These are phyloP conservation scores for Verticillium isaacii DNA, from an alignment of 2,329 filamentous ascomycete species.

Conservation along the genomic window DNA sequence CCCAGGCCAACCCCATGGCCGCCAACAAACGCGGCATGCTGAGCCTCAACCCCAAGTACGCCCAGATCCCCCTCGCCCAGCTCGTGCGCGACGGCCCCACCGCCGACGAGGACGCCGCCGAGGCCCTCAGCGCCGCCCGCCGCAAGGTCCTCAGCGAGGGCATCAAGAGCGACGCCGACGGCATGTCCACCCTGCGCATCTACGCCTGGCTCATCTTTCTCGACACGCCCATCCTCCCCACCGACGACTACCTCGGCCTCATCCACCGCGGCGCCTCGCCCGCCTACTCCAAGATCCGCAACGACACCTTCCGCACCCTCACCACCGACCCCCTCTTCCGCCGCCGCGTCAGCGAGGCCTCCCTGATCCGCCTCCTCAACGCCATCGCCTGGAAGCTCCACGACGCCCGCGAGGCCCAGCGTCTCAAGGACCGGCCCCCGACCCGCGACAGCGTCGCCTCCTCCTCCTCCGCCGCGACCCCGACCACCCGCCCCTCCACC, in stretches of 20 bases:
- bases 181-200: conserved; percentile 88
- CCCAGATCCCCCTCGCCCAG: conserved; percentile 62
- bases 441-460: conserved; percentile 32
- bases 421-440: conserved; percentile 22
- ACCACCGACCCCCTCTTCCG: conserved; percentile 97
- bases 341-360: conserved; percentile 90
- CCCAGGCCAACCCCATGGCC: conserved; percentile 30
- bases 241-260: conserved; percentile 82
- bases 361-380: conserved; percentile 88
- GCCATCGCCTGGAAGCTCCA: conserved; percentile 92
- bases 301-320: conserved; percentile 95
- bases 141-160: conserved; percentile 72
- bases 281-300: conserved; percentile 94
- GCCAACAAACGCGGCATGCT: conserved; percentile 27
- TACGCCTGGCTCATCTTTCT: conserved; percentile 96
- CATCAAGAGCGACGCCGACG: conserved; percentile 72
- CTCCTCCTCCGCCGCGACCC: conserved; percentile 20
- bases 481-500: conserved; percentile 21
- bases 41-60: conserved; percentile 35
- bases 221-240: conserved; percentile 77
- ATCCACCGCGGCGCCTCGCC: conserved; percentile 92
- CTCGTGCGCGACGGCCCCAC: conserved; percentile 73
- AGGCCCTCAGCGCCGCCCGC: conserved; percentile 65
- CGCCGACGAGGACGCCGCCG: conserved; percentile 62
- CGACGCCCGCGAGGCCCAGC: conserved; percentile 60